A percentile compares a stretch with the other conserved stretches of the same genome.
phyloP scores from a whole-genome alignment of 2,329 filamentous ascomycete species.

The Cordyceps militaris region DNA sequence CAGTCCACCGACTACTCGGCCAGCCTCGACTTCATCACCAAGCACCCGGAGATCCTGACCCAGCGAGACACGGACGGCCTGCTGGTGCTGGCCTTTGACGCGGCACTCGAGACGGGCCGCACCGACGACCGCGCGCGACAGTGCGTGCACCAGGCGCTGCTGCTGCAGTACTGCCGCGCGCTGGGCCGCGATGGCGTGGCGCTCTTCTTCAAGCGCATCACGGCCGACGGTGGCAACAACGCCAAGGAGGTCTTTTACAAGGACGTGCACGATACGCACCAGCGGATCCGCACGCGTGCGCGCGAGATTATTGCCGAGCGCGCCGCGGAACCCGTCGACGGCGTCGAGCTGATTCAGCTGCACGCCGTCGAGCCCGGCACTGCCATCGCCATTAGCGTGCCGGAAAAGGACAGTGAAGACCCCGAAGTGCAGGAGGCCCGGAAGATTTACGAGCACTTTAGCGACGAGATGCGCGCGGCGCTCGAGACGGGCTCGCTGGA shows the following conservation, averaged over 20 bases:
- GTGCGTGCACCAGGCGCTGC: constrained; percentile 86
- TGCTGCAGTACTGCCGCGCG: constrained; percentile 90
- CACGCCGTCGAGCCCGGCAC: constrained; percentile 93
- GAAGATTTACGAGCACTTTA: constrained; percentile 76
- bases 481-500: constrained; percentile 86
- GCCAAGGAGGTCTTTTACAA: constrained; percentile 87
- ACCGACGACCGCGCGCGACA: constrained; percentile 71
- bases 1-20: constrained; percentile 65
- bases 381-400: constrained; percentile 81
- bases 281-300: constrained; percentile 69
- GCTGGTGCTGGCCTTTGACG: constrained; percentile 85
- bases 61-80: constrained; percentile 89
- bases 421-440: constrained; percentile 57
- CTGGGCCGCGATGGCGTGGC: constrained; percentile 81
- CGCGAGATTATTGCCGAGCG: constrained; percentile 58
- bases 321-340: constrained; percentile 52
- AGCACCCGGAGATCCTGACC: constrained; percentile 68
- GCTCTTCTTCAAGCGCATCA: constrained; percentile 95
- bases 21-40: constrained; percentile 68
- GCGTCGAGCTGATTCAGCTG: constrained; percentile 93
- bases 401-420: constrained; percentile 60
- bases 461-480: constrained; percentile 71
- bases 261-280: constrained; percentile 85
- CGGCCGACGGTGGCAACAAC: constrained; percentile 78
- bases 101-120: constrained; percentile 60